Conservation (phyloP, 2,329 filamentous ascomycete genomes). For the Fusarium armeniacum region DNA sequence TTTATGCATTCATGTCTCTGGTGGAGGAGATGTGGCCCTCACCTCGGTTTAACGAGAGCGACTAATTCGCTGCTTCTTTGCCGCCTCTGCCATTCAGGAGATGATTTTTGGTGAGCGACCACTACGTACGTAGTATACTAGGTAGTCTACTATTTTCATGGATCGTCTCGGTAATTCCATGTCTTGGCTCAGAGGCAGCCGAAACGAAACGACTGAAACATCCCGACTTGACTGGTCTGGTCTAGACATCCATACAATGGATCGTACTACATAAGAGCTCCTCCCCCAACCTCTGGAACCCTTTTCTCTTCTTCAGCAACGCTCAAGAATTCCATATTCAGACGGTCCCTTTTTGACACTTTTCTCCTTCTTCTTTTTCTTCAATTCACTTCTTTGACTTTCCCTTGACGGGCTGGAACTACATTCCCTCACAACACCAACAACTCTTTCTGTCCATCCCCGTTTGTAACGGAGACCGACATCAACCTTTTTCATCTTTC, state of each 20-base stretch:
- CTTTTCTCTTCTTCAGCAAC: slow-evolving; percentile 39
- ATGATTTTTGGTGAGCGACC: background rate
- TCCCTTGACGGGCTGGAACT: slow-evolving; percentile 42
- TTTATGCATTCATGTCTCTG: slow-evolving; percentile 17
- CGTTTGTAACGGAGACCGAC: slow-evolving; percentile 41
- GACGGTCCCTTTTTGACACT: slow-evolving; percentile 23
- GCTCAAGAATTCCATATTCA: slow-evolving; percentile 47
- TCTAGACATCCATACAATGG: background rate
- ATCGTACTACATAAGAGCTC: slow-evolving; percentile 43
- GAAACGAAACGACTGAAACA: slow-evolving; percentile 46
- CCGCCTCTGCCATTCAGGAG: slow-evolving; percentile 42
- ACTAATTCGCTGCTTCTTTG: slow-evolving; percentile 37
- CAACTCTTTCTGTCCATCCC: slow-evolving; percentile 9
- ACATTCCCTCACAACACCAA: slow-evolving; percentile 41
- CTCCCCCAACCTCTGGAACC: slow-evolving; percentile 27
- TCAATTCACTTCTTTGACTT: slow-evolving; percentile 34
- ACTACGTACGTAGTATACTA: slow-evolving; percentile 5
- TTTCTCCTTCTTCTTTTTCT: slow-evolving; percentile 28
- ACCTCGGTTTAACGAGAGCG: slow-evolving; percentile 31
- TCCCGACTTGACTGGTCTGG: slow-evolving; percentile 21
- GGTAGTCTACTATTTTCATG: slow-evolving; percentile 24
- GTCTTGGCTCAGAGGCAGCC: slow-evolving; percentile 35
- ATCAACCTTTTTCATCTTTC: slow-evolving; percentile 16
- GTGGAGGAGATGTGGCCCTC: slow-evolving; percentile 28
- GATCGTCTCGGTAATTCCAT: slow-evolving; percentile 13